These are phyloP conservation scores for Thelonectria blattea DNA, from an alignment of 2,329 filamentous ascomycete genomes.

Conservation along the genomic window DNA sequence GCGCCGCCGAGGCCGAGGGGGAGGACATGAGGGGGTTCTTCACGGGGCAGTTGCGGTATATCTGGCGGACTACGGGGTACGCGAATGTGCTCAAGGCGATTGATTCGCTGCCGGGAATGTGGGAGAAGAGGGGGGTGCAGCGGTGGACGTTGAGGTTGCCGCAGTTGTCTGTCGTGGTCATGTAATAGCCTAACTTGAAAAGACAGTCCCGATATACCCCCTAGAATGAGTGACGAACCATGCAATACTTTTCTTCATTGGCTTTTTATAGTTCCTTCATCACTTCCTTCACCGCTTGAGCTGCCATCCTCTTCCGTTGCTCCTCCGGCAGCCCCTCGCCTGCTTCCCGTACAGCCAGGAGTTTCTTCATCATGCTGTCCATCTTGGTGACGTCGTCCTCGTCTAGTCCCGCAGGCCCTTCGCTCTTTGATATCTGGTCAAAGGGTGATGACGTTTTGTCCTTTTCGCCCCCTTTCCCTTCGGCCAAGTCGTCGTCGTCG, in stretches of 20 bases:
- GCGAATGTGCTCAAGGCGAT: slow-evolving; percentile 21
- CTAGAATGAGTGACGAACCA: neutral
- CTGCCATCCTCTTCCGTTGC: slow-evolving; percentile 65
- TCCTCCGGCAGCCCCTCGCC: slow-evolving; percentile 65
- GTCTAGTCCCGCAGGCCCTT: slow-evolving; percentile 50
- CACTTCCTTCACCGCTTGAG: slow-evolving; percentile 66
- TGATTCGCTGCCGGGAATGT: slow-evolving; percentile 19
- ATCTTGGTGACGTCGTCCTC: slow-evolving; percentile 64
- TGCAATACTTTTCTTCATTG: neutral
- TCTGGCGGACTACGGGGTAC: slow-evolving; percentile 18
- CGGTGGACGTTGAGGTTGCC: slow-evolving; percentile 18
- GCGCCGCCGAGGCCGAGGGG: slow-evolving; percentile 16
- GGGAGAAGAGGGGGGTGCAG: slow-evolving; percentile 15
- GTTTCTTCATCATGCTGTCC: slow-evolving; percentile 67
- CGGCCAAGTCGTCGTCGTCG: slow-evolving; percentile 25
- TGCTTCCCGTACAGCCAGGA: slow-evolving; percentile 66
- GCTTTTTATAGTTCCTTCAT: slow-evolving; percentile 63
- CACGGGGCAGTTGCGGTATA: slow-evolving; percentile 6
- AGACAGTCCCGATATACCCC: neutral
- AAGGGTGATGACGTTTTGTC: slow-evolving; percentile 13
- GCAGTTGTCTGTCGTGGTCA: slow-evolving; percentile 20
- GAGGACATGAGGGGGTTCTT: slow-evolving; percentile 7
- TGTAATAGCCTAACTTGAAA: slow-evolving; percentile 8
- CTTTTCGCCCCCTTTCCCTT: slow-evolving; percentile 23
- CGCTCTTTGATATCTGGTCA: slow-evolving; percentile 36